These are phyloP conservation scores for Phycomyces blakesleeanus DNA, from an alignment of 192 early-diverging fungal species.

Conservation along the genomic window DNA sequence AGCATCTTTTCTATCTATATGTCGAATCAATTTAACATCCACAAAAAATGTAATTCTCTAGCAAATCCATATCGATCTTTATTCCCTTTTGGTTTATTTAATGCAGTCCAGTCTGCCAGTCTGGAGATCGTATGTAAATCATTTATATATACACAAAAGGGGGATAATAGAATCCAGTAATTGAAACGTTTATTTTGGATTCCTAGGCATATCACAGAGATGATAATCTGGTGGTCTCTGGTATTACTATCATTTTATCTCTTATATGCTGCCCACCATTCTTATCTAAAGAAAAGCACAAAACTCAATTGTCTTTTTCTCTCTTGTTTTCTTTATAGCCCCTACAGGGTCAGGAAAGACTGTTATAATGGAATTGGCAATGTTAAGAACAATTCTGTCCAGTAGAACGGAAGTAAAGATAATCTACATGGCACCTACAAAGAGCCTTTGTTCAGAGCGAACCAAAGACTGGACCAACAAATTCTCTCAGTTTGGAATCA, in stretches of 20 bases:
- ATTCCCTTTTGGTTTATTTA: constrained; percentile 29
- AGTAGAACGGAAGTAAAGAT: constrained; percentile 39
- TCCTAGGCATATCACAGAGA: constrained; percentile 21
- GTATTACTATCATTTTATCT: constrained; percentile 22
- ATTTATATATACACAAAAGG: background rate
- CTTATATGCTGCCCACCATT: background rate
- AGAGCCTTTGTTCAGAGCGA: constrained; percentile 61
- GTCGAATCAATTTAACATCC: background rate
- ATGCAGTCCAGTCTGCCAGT: constrained; percentile 17
- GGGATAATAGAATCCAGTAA: background rate
- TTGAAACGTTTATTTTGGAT: too few species aligned
- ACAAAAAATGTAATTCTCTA: background rate
- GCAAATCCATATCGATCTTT: constrained; percentile 19
- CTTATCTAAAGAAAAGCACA: too few species aligned
- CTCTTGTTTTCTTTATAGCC: constrained; percentile 27
- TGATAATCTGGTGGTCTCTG: constrained; percentile 28
- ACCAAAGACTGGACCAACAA: constrained; percentile 56
- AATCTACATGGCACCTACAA: constrained; percentile 72
- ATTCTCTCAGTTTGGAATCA: constrained; percentile 46
- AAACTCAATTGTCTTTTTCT: background rate
- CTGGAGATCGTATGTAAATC: constrained; percentile 3
- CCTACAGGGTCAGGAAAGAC: constrained; percentile 76
- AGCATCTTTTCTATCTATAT: too few species aligned
- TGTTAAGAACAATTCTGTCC: constrained; percentile 20
- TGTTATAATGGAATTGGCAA: constrained; percentile 57